Evolutionary conservation across 495 filamentous ascomycete species (phyloP).

Genomic region (Xylaria flabelliformis): DNA sequence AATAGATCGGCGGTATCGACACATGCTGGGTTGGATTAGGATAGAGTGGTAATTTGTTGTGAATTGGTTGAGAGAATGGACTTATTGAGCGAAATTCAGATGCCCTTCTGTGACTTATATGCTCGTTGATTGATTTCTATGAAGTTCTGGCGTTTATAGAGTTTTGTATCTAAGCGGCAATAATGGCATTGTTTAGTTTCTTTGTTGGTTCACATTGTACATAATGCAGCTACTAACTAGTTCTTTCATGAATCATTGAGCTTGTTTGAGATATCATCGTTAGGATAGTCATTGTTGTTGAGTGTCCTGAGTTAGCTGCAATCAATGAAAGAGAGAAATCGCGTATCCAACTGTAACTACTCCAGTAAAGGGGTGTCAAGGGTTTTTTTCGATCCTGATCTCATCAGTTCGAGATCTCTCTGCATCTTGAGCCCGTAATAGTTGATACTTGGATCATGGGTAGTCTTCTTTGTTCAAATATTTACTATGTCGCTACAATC

Average conservation of each 20-base stretch:
- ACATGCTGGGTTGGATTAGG: neutral
- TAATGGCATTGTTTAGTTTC: neutral
- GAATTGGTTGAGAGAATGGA: neutral
- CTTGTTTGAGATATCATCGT: neutral
- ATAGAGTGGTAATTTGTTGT: neutral
- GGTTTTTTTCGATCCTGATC: neutral
- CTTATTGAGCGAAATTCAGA: neutral
- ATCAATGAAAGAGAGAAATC: neutral
- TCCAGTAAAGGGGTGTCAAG: neutral
- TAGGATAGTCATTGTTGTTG: neutral
- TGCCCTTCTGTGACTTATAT: neutral
- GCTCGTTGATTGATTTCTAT: neutral
- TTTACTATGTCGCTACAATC: neutral
- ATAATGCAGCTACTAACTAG: neutral
- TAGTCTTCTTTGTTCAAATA: neutral
- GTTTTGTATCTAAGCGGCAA: neutral
- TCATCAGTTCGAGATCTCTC: neutral
- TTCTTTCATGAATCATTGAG: neutral
- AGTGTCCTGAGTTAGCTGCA: neutral
- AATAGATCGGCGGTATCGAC: slow-evolving; percentile 23
- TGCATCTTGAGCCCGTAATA: neutral
- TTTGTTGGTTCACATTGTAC: neutral
- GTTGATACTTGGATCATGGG: neutral
- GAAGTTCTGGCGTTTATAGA: too few relatives aligned
- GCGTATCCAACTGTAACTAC: neutral